phyloP scores from a whole-genome alignment of 1,284 basidiomycete species.

The Irpex lacteus region DNA sequence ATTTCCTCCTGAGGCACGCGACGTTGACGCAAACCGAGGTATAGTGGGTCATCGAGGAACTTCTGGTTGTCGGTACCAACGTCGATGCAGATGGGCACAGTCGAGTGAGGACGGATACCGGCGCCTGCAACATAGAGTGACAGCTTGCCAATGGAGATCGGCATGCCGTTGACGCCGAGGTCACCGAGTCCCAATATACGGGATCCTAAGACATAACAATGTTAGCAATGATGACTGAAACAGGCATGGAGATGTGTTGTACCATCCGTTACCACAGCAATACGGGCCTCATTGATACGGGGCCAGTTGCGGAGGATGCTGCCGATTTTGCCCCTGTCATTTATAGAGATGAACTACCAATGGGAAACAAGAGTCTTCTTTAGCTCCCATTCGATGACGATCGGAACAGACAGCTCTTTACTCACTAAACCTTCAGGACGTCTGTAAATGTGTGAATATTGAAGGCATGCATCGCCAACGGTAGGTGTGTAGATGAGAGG shows the following conservation, averaged over 20 bases:
- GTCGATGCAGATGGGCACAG: conserved; percentile 84
- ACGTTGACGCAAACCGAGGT: conserved; percentile 80
- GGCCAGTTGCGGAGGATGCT: conserved; percentile 78
- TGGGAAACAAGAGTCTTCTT: conserved; percentile 14
- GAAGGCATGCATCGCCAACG: conserved; percentile 88
- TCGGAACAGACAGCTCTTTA: conserved; percentile 16
- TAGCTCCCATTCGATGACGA: background rate
- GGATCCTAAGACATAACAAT: conserved; percentile 47
- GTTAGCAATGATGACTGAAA: background rate
- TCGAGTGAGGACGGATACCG: conserved; percentile 81
- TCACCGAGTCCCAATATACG: conserved; percentile 94
- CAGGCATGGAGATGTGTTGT: conserved; percentile 17
- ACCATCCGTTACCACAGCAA: conserved; percentile 89
- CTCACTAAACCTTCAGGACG: conserved; percentile 75
- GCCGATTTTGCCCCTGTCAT: conserved; percentile 80
- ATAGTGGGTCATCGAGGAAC: conserved; percentile 85
- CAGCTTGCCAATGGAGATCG: conserved; percentile 91
- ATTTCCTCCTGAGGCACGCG: conserved; percentile 67
- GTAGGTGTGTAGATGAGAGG: conserved; percentile 91
- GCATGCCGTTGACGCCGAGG: conserved; percentile 86
- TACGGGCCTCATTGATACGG: conserved; percentile 69
- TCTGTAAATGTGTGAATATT: conserved; percentile 81
- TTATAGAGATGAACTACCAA: conserved; percentile 74
- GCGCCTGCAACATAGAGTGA: conserved; percentile 90
- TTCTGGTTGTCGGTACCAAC: conserved; percentile 87